phyloP scores from a whole-genome alignment of 768 basidiomycete species.

The Butyriboletus loyo region DNA sequence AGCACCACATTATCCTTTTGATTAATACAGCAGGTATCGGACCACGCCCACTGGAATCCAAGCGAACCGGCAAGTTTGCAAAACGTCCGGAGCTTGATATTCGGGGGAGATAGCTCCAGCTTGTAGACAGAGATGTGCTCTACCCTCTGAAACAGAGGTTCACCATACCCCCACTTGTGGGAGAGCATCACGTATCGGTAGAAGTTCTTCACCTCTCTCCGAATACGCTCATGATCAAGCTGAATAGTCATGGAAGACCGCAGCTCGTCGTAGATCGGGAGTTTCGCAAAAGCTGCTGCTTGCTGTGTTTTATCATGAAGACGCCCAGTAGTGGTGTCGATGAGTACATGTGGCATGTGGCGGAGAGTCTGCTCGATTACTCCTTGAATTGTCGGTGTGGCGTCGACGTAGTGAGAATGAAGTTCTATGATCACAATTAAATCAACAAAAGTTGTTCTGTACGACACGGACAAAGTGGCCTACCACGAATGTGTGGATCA shows the following conservation, averaged over 20 bases:
- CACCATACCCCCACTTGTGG: not conserved
- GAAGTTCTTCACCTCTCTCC: not conserved
- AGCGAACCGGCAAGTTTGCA: not conserved
- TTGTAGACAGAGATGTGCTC: not conserved
- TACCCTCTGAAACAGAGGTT: not conserved
- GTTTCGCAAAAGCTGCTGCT: not conserved
- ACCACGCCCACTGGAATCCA: conserved; percentile 6
- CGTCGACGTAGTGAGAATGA: not conserved
- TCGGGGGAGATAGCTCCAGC: not conserved
- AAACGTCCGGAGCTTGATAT: not conserved
- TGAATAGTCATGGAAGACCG: not conserved
- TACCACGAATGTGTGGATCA: not conserved
- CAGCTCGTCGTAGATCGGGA: not conserved
- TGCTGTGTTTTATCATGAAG: not conserved
- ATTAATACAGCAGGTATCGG: conserved; percentile 7
- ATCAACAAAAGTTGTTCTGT: not conserved
- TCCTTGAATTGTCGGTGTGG: not conserved
- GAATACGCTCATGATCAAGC: not conserved
- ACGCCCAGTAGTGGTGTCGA: not conserved
- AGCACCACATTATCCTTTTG: not conserved
- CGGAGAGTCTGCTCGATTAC: not conserved
- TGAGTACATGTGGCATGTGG: not conserved
- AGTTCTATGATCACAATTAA: not conserved
- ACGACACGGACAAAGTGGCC: not conserved
- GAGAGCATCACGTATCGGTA: not conserved